These are phyloP conservation scores for Puccinia triticina DNA, from an alignment of 1,284 basidiomycete species.

Conservation along the genomic window DNA sequence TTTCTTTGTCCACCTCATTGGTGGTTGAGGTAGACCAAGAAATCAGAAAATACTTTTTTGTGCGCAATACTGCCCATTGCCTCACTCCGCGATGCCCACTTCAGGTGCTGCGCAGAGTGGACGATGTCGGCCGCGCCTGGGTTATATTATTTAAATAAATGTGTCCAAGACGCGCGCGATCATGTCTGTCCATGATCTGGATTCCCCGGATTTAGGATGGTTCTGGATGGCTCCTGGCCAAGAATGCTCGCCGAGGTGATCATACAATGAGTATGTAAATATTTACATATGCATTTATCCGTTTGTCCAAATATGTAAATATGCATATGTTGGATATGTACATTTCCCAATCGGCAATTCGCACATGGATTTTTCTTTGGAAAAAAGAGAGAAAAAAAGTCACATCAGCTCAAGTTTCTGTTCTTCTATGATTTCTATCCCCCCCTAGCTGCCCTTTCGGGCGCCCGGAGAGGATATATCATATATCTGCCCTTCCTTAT, in stretches of 20 bases:
- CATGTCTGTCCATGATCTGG: not conserved
- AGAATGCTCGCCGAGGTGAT: not conserved
- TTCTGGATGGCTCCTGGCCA: not conserved
- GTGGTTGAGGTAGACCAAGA: too few relatives aligned
- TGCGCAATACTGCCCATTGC: too few relatives aligned
- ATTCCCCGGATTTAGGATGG: conserved; percentile 13
- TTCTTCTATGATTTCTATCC: not conserved
- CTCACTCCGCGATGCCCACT: too few relatives aligned
- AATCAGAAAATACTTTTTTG: too few relatives aligned
- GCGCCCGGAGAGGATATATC: not conserved
- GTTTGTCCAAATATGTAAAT: too few relatives aligned
- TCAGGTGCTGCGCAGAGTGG: too few relatives aligned
- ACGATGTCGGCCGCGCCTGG: too few relatives aligned
- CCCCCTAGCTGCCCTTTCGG: not conserved
- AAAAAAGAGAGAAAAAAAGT: not conserved
- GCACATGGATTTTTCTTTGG: not conserved
- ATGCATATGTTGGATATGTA: too few relatives aligned
- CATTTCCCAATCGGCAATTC: not conserved
- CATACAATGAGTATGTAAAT: not conserved
- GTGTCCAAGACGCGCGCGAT: too few relatives aligned
- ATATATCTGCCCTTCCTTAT: not conserved
- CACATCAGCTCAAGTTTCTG: not conserved
- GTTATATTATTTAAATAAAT: too few relatives aligned
- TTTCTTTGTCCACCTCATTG: too few relatives aligned
- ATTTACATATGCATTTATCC: not conserved